These are phyloP conservation scores for Globisporangium spinosum DNA, from an alignment of 352 stramenopile genomes.

Conservation along the genomic window DNA sequence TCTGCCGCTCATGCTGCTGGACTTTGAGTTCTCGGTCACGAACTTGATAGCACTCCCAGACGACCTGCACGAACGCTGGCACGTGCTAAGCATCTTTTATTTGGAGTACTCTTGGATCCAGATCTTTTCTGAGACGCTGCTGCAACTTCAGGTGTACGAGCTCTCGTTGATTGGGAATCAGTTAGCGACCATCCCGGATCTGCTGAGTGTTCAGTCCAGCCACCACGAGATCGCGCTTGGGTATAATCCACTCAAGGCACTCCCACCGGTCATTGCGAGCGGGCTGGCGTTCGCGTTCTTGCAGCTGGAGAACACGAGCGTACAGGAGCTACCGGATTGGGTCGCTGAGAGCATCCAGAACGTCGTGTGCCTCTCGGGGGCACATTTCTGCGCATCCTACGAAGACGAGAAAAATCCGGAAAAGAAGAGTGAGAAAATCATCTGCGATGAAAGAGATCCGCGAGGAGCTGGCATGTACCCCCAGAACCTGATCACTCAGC, in stretches of 20 bases:
- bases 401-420: not conserved
- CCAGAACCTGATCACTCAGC: not conserved
- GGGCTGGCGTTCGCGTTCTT: conserved; percentile 19
- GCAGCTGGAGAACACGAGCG: conserved; percentile 17
- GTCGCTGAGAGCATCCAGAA: conserved; percentile 5
- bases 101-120: conserved; percentile 21
- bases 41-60: conserved; percentile 23
- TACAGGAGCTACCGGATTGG: conserved; percentile 19
- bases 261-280: conserved; percentile 13
- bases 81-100: conserved; percentile 21
- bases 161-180: conserved; percentile 17
- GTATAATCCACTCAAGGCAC: conserved; percentile 19
- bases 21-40: conserved; percentile 27
- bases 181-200: conserved; percentile 13
- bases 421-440: not conserved
- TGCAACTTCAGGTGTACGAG: conserved; percentile 12
- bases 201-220: not conserved
- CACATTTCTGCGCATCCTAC: not conserved
- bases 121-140: conserved; percentile 1
- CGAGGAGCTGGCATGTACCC: conserved; percentile 13
- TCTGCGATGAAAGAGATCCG: conserved; percentile 12
- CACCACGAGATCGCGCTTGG: conserved; percentile 27
- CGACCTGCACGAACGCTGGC: conserved; percentile 20
- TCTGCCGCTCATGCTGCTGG: conserved; percentile 18
- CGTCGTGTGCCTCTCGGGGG: not conserved